Evolutionary conservation across 2,329 filamentous ascomycete genomes (phyloP).

Genomic region (Biscogniauxia sp.): DNA sequence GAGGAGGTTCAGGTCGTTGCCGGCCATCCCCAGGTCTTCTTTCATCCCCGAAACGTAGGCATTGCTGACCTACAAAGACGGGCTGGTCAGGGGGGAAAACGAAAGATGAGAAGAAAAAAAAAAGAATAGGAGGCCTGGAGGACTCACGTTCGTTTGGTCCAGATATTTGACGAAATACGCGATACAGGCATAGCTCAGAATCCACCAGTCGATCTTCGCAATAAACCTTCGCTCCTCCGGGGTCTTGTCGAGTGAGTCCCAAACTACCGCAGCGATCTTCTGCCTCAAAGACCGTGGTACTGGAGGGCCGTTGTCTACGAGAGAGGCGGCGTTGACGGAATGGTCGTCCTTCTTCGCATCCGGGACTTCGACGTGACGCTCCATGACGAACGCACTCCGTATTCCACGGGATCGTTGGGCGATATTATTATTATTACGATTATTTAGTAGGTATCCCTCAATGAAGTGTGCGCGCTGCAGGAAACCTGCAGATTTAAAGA

Average conservation of each 20-base stretch:
- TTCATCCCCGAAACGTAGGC: constrained; percentile 25
- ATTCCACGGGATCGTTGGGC: background rate
- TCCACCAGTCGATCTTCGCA: constrained; percentile 35
- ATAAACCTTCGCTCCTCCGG: constrained; percentile 33
- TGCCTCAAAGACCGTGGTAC: constrained; percentile 1
- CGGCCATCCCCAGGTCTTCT: constrained; percentile 21
- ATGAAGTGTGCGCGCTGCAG: background rate
- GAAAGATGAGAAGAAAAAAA: too few species aligned
- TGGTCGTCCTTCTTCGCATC: background rate
- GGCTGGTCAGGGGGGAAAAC: background rate
- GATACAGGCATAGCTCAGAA: constrained; percentile 36
- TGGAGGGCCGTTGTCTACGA: background rate
- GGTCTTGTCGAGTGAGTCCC: constrained; percentile 35
- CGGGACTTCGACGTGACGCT: background rate
- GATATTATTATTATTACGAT: background rate
- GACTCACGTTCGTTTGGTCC: constrained; percentile 32
- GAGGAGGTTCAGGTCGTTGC: constrained; percentile 32
- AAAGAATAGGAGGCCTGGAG: background rate
- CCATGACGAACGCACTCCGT: background rate
- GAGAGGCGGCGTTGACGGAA: background rate
- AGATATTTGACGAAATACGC: constrained; percentile 41
- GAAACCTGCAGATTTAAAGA: background rate
- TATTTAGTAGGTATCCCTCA: background rate
- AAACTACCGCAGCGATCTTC: constrained; percentile 21
- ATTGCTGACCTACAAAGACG: constrained; percentile 11